Conservation (phyloP, 352 stramenopile genomes). For the Globisporangium yorkense region DNA sequence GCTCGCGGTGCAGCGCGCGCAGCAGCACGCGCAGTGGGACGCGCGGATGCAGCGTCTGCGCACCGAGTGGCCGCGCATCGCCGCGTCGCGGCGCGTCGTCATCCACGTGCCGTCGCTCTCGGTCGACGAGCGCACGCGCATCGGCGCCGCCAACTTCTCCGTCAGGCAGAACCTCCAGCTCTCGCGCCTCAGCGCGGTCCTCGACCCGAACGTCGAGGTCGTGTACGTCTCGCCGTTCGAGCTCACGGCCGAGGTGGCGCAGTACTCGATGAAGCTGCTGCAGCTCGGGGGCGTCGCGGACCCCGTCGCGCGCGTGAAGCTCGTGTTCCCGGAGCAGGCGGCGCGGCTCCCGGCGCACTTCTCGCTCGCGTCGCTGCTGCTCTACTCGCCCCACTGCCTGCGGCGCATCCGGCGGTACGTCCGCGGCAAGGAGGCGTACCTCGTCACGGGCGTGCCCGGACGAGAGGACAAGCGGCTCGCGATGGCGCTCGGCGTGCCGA, state of each 20-base stretch:
- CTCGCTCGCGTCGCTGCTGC: constrained; percentile 68
- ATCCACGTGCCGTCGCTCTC: constrained; percentile 84
- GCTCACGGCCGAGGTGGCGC: constrained; percentile 60
- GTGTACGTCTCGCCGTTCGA: constrained; percentile 87
- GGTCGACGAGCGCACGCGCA: constrained; percentile 53
- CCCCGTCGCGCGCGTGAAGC: constrained; percentile 55
- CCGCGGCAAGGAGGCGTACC: constrained; percentile 56
- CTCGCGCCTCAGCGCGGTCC: constrained; percentile 55
- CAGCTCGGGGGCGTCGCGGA: constrained; percentile 67
- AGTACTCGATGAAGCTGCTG: constrained; percentile 85
- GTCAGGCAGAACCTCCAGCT: constrained; percentile 84
- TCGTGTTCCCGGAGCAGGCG: constrained; percentile 82
- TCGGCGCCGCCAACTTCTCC: constrained; percentile 61
- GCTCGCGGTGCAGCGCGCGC: constrained; percentile 28
- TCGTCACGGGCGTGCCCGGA: constrained; percentile 71
- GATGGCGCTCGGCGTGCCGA: constrained; percentile 63
- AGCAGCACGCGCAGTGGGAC: constrained; percentile 38
- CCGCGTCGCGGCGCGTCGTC: constrained; percentile 43
- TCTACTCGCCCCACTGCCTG: constrained; percentile 84
- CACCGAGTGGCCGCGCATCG: constrained; percentile 49
- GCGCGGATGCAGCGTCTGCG: constrained; percentile 39
- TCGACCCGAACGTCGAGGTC: constrained; percentile 76
- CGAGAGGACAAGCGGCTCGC: constrained; percentile 79
- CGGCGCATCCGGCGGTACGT: constrained; percentile 54
- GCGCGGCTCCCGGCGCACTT: constrained; percentile 76